These are phyloP conservation scores for Phytopythium boreale DNA, from an alignment of 352 stramenopile species.

Conservation along the genomic window DNA sequence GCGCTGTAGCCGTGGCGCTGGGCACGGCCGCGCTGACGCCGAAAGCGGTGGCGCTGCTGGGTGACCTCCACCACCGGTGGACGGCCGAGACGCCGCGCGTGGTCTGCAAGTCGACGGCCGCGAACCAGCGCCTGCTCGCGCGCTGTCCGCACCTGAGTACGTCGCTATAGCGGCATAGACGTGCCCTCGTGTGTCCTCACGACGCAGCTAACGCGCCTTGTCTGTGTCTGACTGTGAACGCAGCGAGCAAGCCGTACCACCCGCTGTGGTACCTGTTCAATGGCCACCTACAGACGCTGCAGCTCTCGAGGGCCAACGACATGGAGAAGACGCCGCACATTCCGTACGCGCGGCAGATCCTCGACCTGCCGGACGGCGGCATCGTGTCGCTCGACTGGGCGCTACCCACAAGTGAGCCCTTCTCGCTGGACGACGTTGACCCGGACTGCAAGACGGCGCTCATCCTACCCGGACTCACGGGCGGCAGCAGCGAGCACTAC, in stretches of 20 bases:
- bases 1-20: conserved; percentile 13
- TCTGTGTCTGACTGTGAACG: neutral
- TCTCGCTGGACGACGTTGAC: conserved; percentile 29
- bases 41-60: conserved; percentile 13
- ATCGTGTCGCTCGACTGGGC: conserved; percentile 73
- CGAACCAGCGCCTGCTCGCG: conserved; percentile 34
- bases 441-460: conserved; percentile 34
- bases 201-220: neutral
- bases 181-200: neutral
- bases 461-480: conserved; percentile 54
- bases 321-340: conserved; percentile 25
- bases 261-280: conserved; percentile 62
- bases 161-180: neutral
- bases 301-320: conserved; percentile 37
- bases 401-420: conserved; percentile 20
- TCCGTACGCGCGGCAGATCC: conserved; percentile 50
- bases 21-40: conserved; percentile 14
- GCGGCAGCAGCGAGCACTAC: conserved; percentile 65
- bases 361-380: conserved; percentile 61
- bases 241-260: conserved; percentile 44
- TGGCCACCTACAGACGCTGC: conserved; percentile 56
- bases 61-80: conserved; percentile 28
- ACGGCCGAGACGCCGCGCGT: conserved; percentile 40
- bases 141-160: conserved; percentile 40
- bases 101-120: conserved; percentile 30